phyloP scores from a whole-genome alignment of 2,329 filamentous ascomycete genomes.

The Dryadomyces quercus-mongolicae region DNA sequence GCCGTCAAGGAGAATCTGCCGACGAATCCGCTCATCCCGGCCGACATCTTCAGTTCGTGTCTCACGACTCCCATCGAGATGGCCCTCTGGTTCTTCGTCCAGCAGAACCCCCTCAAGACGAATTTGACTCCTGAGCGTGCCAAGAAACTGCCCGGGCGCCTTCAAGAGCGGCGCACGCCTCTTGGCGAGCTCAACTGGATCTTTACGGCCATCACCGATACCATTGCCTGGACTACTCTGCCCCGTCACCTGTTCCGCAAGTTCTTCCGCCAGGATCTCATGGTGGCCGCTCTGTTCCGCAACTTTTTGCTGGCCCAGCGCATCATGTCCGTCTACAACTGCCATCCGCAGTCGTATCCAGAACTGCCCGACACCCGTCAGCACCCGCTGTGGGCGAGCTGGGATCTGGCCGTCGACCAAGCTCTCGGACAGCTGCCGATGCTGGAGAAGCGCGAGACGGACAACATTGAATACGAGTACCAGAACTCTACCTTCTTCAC shows the following conservation, averaged over 20 bases:
- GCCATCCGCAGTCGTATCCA: conserved; percentile 85
- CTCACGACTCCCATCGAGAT: conserved; percentile 96
- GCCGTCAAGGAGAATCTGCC: conserved; percentile 83
- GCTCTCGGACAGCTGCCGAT: conserved; percentile 81
- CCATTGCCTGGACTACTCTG: conserved; percentile 94
- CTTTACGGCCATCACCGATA: conserved; percentile 97
- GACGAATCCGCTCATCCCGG: conserved; percentile 84
- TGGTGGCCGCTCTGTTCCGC: conserved; percentile 95
- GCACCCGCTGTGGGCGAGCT: conserved; percentile 91
- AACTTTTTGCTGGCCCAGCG: conserved; percentile 92
- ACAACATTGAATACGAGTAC: conserved; percentile 73
- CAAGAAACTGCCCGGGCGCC: conserved; percentile 76
- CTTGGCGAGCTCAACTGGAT: conserved; percentile 98
- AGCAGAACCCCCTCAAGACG: conserved; percentile 70
- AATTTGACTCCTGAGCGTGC: conserved; percentile 69
- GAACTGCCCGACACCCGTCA: conserved; percentile 89
- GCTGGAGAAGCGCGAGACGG: conserved; percentile 66
- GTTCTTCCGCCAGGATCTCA: conserved; percentile 91
- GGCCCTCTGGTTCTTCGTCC: conserved; percentile 88
- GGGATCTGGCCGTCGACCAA: conserved; percentile 95
- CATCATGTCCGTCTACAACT: conserved; percentile 93
- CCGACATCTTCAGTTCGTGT: conserved; percentile 91
- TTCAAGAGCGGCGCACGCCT: conserved; percentile 87
- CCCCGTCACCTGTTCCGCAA: conserved; percentile 88
- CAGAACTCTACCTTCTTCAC: conserved; percentile 93